Evolutionary conservation across 2,329 filamentous ascomycete species (phyloP).

Genomic region (Akanthomyces dipterigenus): DNA sequence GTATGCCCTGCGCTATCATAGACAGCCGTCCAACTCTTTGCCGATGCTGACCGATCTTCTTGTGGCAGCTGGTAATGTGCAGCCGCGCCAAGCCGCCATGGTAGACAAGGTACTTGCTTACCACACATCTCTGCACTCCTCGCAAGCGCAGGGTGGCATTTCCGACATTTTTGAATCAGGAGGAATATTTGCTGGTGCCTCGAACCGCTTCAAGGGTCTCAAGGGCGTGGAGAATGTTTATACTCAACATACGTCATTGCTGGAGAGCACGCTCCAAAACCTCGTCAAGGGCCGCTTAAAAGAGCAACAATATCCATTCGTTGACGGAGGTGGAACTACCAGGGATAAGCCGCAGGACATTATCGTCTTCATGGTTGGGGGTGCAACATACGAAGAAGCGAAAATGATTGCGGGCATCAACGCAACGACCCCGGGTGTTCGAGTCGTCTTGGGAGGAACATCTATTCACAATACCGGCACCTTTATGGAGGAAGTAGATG

Average conservation of each 20-base stretch:
- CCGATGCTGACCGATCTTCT: slow-evolving; percentile 83
- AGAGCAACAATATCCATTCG: slow-evolving; percentile 85
- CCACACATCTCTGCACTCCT: slow-evolving; percentile 76
- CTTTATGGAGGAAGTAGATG: slow-evolving; percentile 88
- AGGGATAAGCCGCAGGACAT: slow-evolving; percentile 96
- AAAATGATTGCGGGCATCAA: slow-evolving; percentile 96
- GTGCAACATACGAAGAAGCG: slow-evolving; percentile 92
- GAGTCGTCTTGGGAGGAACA: slow-evolving; percentile 85
- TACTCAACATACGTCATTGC: slow-evolving; percentile 85
- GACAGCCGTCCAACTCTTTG: slow-evolving; percentile 74
- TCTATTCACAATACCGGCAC: slow-evolving; percentile 79
- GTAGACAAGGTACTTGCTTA: slow-evolving; percentile 80
- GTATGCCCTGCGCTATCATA: slow-evolving; percentile 91
- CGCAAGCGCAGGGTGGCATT: slow-evolving; percentile 69
- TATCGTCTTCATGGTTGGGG: slow-evolving; percentile 88
- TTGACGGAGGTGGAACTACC: slow-evolving; percentile 80
- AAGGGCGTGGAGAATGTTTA: slow-evolving; percentile 99
- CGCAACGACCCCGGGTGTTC: slow-evolving; percentile 77
- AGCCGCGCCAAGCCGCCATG: slow-evolving; percentile 66
- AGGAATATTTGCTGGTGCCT: slow-evolving; percentile 83
- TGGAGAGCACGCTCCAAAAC: slow-evolving; percentile 84
- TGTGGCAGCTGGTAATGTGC: slow-evolving; percentile 73
- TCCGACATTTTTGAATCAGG: slow-evolving; percentile 87
- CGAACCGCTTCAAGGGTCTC: slow-evolving; percentile 84
- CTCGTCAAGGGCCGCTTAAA: slow-evolving; percentile 85